Conservation (phyloP, 2,329 filamentous ascomycete species). For the Chaetomium strumarium region DNA sequence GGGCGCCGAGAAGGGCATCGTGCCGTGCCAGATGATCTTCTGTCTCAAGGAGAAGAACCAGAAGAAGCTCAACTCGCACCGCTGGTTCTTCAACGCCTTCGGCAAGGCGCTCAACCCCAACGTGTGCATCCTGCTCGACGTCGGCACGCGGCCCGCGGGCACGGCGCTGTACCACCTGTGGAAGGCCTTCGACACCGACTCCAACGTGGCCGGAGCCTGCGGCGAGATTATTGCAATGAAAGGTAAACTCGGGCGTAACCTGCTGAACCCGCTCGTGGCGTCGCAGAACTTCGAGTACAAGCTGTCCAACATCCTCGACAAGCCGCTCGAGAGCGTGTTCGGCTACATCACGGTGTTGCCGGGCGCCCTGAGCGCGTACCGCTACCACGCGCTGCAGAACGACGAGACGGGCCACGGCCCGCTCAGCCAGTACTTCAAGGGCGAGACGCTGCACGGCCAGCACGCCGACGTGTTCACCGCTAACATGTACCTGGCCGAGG, state of each 20-base stretch:
- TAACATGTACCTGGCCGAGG: slow-evolving; percentile 90
- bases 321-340: slow-evolving; percentile 93
- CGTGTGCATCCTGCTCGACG: slow-evolving; percentile 92
- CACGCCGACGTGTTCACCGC: slow-evolving; percentile 96
- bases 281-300: slow-evolving; percentile 99
- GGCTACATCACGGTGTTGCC: slow-evolving; percentile 97
- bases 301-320: slow-evolving; percentile 98
- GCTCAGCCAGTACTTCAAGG: slow-evolving; percentile 97
- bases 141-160: slow-evolving; percentile 83
- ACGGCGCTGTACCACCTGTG: slow-evolving; percentile 96
- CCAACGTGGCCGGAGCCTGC: slow-evolving; percentile 92
- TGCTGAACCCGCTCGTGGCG: slow-evolving; percentile 90
- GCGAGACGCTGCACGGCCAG: slow-evolving; percentile 91
- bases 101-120: slow-evolving; percentile 89
- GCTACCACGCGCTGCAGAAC: slow-evolving; percentile 93
- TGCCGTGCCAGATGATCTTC: slow-evolving; percentile 97
- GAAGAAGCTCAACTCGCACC: slow-evolving; percentile 96
- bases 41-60: slow-evolving; percentile 97
- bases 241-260: slow-evolving; percentile 71
- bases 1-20: slow-evolving; percentile 96
- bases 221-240: slow-evolving; percentile 98
- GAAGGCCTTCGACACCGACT: slow-evolving; percentile 98
- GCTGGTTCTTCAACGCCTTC: slow-evolving; percentile 99
- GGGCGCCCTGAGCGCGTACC: slow-evolving; percentile 88
- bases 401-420: slow-evolving; percentile 93